Conservation (phyloP, 75 land plant genomes). For the Cunninghamia lanceolata region DNA sequence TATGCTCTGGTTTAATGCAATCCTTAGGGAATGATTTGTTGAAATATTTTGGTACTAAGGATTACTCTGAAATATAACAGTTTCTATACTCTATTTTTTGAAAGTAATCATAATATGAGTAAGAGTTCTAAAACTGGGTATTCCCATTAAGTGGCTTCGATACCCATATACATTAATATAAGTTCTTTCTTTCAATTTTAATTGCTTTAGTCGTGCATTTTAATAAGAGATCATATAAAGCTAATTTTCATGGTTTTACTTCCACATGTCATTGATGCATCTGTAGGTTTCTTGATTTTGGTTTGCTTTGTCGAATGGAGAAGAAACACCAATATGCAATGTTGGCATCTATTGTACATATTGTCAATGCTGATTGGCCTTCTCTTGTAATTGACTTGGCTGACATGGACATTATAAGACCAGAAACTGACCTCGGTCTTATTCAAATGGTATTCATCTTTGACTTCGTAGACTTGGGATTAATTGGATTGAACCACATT, state of each 20-base stretch:
- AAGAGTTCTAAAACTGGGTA: neutral
- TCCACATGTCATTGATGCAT: neutral
- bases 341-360: conserved; percentile 89
- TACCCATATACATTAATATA: neutral
- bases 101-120: neutral
- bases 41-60: neutral
- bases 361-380: conserved; percentile 93
- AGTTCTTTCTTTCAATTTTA: neutral
- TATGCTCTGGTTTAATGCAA: neutral
- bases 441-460: conserved; percentile 63
- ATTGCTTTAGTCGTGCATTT: neutral
- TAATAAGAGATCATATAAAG: neutral
- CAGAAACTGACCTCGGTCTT: conserved; percentile 57
- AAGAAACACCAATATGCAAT: conserved; percentile 87
- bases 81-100: neutral
- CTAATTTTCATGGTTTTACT: neutral
- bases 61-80: neutral
- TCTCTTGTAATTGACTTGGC: conserved; percentile 74
- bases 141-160: neutral
- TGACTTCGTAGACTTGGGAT: neutral
- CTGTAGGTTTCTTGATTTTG: conserved; percentile 88
- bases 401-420: conserved; percentile 85
- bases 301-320: conserved; percentile 87
- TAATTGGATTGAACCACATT: neutral
- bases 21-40: neutral